Evolutionary conservation across 2,329 filamentous ascomycete genomes (phyloP).

Genomic region (Penicillium sumatraense): DNA sequence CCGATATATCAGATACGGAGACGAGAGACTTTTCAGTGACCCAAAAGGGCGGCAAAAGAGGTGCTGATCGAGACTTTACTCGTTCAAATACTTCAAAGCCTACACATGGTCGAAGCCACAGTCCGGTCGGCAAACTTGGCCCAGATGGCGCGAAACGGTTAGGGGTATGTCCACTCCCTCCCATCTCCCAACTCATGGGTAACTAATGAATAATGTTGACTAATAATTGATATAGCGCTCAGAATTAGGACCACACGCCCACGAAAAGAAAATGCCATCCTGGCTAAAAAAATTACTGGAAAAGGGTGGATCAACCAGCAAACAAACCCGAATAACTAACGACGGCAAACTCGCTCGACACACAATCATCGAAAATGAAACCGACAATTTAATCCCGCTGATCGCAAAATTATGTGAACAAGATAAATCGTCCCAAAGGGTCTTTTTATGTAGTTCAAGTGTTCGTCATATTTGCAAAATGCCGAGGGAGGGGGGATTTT

Average conservation of each 20-base stretch:
- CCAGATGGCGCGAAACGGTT: constrained; percentile 32
- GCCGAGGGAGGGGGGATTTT: constrained; percentile 84
- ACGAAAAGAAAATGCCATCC: constrained; percentile 75
- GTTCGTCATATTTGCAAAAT: constrained; percentile 83
- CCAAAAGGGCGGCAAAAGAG: constrained; percentile 20
- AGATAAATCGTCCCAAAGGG: constrained; percentile 67
- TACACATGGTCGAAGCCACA: constrained; percentile 18
- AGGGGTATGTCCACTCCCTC: constrained; percentile 28
- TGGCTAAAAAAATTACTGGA: constrained; percentile 69
- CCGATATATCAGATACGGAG: constrained; percentile 15
- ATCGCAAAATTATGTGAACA: constrained; percentile 67
- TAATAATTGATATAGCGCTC: constrained; percentile 47
- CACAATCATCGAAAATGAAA: constrained; percentile 53
- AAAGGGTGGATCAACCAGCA: constrained; percentile 60
- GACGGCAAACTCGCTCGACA: constrained; percentile 50
- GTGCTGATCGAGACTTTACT: constrained; percentile 15
- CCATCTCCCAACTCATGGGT: not conserved
- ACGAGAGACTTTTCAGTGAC: constrained; percentile 6
- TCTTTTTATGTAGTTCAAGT: constrained; percentile 77
- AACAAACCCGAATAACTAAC: constrained; percentile 54
- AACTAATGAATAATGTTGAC: too few species aligned
- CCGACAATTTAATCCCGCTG: constrained; percentile 62
- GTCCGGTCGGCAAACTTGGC: constrained; percentile 16
- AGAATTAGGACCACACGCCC: constrained; percentile 72
- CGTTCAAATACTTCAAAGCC: constrained; percentile 17